Evolutionary conservation across 1,139 yeast genomes (phyloP), one percentile per base, ranked within the genome.

Genomic region (Kurtzmaniella quercitrusa): DNA sequence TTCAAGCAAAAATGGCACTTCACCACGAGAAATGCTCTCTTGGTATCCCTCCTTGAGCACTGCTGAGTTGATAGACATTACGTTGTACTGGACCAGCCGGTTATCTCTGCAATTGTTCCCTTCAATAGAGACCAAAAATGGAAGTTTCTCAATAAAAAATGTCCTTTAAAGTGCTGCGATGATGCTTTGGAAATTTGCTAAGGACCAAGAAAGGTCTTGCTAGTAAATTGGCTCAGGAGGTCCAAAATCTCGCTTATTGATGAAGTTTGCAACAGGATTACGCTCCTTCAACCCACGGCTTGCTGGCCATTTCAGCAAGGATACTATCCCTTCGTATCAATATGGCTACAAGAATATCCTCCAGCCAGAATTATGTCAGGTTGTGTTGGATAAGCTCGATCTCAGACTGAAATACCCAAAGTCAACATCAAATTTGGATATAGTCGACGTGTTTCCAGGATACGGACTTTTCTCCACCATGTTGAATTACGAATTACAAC

Each of bases 361-460:
- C 2, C 49, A 57, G 24, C 63, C 68, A 3, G 49, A 48, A 11
- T 49, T 57, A 12, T 66, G 72, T 46, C 76, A 71, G 51, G 48
- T 50, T 17, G 62, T 80, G 21, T 46, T 81, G 4, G 74, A 78
- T 38, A 67, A 62, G 44, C 55, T 79, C 17, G 55, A 71, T 23
- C 60, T 81, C 44, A 60, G 59, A 33, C 45, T 58, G 3, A 63
- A 66, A 36, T 82, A 81, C 51, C 67, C 73, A 3, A 54, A 67
- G 43, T 57, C 69, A 8, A 41, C 59, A n/a, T 59, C 67, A 15
- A 55, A 64, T 16, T 65, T 82, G 15, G 80, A 84, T 44, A 75
- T 88, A 2, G 56, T 88, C 6, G 95, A 88, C 53, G 71, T 81
- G 14, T 83, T 82, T 55, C 73, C 89, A 0, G 78, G 81, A 1